These are phyloP conservation scores for Hyphodiscus sp. DNA, from an alignment of 2,329 filamentous ascomycete species.

Conservation along the genomic window DNA sequence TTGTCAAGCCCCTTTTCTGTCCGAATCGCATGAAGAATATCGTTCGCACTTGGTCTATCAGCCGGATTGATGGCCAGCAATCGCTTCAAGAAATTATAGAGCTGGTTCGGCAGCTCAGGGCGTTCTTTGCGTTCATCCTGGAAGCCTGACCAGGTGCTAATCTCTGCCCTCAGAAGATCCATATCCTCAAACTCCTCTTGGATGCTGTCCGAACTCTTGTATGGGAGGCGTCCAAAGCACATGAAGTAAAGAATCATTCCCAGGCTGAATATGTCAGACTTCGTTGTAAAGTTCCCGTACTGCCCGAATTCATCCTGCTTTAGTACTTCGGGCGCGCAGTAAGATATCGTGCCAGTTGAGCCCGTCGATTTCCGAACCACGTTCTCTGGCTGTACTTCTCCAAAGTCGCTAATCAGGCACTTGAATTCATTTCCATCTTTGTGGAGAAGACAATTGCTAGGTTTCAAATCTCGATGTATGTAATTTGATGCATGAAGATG, in stretches of 20 bases:
- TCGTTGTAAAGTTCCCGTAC: conserved; percentile 91
- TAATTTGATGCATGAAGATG: conserved; percentile 89
- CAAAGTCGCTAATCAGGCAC: conserved; percentile 95
- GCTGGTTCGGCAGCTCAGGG: conserved; percentile 74
- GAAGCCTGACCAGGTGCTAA: conserved; percentile 81
- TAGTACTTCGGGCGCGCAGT: conserved; percentile 92
- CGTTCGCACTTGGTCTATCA: conserved; percentile 75
- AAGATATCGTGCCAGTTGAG: conserved; percentile 92
- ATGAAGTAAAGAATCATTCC: conserved; percentile 99
- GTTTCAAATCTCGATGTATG: conserved; percentile 93
- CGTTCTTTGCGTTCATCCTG: conserved; percentile 68
- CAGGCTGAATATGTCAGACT: conserved; percentile 95
- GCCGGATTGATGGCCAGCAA: conserved; percentile 71
- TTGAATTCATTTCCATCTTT: conserved; percentile 60
- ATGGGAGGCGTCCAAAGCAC: conserved; percentile 87
- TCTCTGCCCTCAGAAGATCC: conserved; percentile 77
- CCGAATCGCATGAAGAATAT: conserved; percentile 56
- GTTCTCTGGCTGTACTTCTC: conserved; percentile 86
- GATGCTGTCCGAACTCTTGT: conserved; percentile 72
- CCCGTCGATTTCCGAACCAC: conserved; percentile 81
- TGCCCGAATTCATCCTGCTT: conserved; percentile 60
- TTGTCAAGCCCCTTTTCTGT: conserved; percentile 28
- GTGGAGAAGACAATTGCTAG: conserved; percentile 89
- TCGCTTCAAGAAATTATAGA: conserved; percentile 78
- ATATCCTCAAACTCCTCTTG: conserved; percentile 91